Base-by-base conservation (phyloP, 176 grass and related monocot genomes). In the Echinochloa phyllopogon region DNA sequence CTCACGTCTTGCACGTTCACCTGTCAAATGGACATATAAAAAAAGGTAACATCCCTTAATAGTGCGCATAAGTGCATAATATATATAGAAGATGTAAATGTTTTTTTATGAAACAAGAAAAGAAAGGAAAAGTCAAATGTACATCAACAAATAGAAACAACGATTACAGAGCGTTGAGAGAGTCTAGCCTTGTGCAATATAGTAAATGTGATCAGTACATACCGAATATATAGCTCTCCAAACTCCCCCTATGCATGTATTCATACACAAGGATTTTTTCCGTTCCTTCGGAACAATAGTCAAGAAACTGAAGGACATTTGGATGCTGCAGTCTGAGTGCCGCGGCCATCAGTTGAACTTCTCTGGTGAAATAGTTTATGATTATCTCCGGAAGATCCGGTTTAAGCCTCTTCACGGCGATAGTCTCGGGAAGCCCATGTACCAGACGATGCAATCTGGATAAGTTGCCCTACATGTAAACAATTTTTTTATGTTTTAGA, bases 361-460 rank as follows among this genome's bases (percentile, higher is more conserved):
- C 58, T 79, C 75, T 77, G 1, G 12, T 77, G 58, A 79, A 79
- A 49, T 63, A 27, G 0, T 17, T 47, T 1, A 47, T 8, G 41
- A 18, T 64, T 20, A 0, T 11, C 13, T 65, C 57, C 4, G 57
- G 39, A 48, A 45, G 38, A 29, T n/a, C 6, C 6, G 4, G 57
- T 78, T 24, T 78, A 25, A 78, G 76, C 41, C 55, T 78, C 57
- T 78, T 78, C 41, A 78, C 57, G 3, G 76, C 76, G 1, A 78
- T 18, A 2, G 39, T 45, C 38, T 14, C 37, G 20, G 27, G 0
- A n/a, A 53, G 16, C 12, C 25, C 72, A 0, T 24, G 41, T 1
- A 71, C 21, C 27, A 52, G 72, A 0, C 14, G 27, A 36, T 52
- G 72, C 3, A 15, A 3, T 20, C 50, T 17, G 48, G 73, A 51